Base-by-base conservation (phyloP, 306 rosid genomes). In the Lupinus albus region DNA sequence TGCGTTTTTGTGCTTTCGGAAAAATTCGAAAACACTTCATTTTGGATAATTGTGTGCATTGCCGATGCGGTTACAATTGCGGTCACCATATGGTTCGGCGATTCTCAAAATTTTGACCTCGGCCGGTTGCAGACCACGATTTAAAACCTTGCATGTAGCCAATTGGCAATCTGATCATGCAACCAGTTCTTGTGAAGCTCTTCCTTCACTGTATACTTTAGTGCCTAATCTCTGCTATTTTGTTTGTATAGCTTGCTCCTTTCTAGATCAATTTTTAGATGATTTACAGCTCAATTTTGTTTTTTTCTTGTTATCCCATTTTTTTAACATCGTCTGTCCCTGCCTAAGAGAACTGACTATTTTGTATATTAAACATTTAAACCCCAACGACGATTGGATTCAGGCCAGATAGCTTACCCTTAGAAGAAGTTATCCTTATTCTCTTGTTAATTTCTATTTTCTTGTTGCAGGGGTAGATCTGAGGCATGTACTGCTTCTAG, bases 401-500 rank as follows among this genome's bases (percentile, higher is more conserved):
- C 58, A 5, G 20, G 46, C 30, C 38, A 14, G 20, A 41, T 45
- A 50, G 33, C 61, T 63, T 71, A 53, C 60, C 52, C 54, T 38
- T 8, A 39, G 59, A 58, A 38, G 17, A 76, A 20, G 41, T 21
- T 35, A 41, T 47, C 30, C 41, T 51, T 20, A 58, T 14, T 66
- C 25, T 46, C 62, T 66, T 71, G 68, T 78, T 75, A 48, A 45
- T 71, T 70, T 67, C 38, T 75, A 48, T 39, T 71, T 70, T 67
- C 38, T 49, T 51, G 55, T 21, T 67, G 73, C 85, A 94, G 99
- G 90, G 90, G 67, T 49, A 81, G 97, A 79, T 67, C 89, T 74
- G 99, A 94, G 67, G 74, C 89, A 44, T 72, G 84, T 71, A 70
- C 86, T 80, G 84, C 77, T 48, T 39, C 97, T 42, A 88, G 92